These are phyloP conservation scores for Amauroascus niger DNA, from an alignment of 2,329 filamentous ascomycete genomes.

Conservation along the genomic window DNA sequence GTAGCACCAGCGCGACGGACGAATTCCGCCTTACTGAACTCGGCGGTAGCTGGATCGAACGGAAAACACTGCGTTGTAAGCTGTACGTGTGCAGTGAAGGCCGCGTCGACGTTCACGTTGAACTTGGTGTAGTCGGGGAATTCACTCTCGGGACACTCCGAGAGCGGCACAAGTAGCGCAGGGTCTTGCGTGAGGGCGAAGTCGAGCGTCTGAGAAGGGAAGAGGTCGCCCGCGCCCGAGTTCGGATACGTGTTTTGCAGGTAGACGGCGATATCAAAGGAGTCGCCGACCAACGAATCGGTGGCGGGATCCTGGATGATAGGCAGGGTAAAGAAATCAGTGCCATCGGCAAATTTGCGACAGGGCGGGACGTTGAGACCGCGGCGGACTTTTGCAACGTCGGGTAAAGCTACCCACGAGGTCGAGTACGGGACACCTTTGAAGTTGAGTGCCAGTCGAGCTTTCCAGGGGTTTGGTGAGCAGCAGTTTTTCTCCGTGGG, in stretches of 20 bases:
- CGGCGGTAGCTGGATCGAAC: conserved; percentile 43
- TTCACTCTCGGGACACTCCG: conserved; percentile 23
- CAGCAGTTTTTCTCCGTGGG: conserved; percentile 26
- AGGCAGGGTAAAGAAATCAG: conserved; percentile 52
- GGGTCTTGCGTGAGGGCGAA: conserved; percentile 29
- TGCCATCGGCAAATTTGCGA: conserved; percentile 49
- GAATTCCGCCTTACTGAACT: conserved; percentile 41
- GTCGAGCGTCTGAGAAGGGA: conserved; percentile 38
- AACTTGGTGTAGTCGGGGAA: conserved; percentile 41
- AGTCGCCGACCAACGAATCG: conserved; percentile 45
- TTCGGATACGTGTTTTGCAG: conserved; percentile 46
- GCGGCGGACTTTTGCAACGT: conserved; percentile 43
- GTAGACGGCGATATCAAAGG: conserved; percentile 56
- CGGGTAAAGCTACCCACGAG: conserved; percentile 45
- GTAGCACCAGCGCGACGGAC: conserved; percentile 38
- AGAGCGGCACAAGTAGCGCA: conserved; percentile 32
- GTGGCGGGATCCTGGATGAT: conserved; percentile 43
- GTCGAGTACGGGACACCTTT: conserved; percentile 42
- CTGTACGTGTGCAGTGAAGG: conserved; percentile 41
- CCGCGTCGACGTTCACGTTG: conserved; percentile 47
- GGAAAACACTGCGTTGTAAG: conserved; percentile 40
- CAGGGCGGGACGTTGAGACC: conserved; percentile 40
- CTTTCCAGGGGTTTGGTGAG: conserved; percentile 46
- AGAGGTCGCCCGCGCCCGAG: conserved; percentile 40
- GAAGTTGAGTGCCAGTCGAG: conserved; percentile 43